Evolutionary conservation across 352 stramenopile species (phyloP), one percentile per base, ranked within the genome.

Genomic region (Plasmopara halstedii): DNA sequence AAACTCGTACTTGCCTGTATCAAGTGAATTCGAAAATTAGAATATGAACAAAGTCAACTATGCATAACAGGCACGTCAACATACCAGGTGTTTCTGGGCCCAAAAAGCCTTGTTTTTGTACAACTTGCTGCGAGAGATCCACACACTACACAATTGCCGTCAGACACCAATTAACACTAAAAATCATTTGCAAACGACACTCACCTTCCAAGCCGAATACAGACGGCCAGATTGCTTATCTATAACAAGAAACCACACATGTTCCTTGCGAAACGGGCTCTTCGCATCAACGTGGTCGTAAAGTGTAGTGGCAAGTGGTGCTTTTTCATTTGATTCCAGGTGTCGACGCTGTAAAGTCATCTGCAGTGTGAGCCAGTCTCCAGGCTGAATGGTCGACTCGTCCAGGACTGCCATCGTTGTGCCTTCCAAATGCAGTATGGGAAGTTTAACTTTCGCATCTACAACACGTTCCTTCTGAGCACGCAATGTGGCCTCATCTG

Each of bases 351-450:
- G 56, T 35, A 86, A 33, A 8, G 42, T 69, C 14, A 83, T 62
- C 44, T 81, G 58, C 25, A 86, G 46, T n/a, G 75, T 92, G 42
- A 92, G 55, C 73, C 72, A 92, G 53, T 92, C 81, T 40, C 73
- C 67, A 25, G 81, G 70, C 31, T 84, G 79, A 36, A 88, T 65
- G 47, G 75, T 85, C 2, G 50, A 35, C 52, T 92, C 78, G 38
- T 89, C 78, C 14, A 83, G 53, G 10, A 89, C 77, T 17, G 49
- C 43, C 27, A 88, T 45, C 35, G 69, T 73, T 29, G 68, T 64
- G 19, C 42, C 47, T 9, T 71, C 38, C 29, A 69, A 36, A 14
- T 62, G 47, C 23, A 69, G 50, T 15, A 65, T 53, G 14, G 73
- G 73, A 3, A 85, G 52, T 32, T 60, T 46, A 2, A 46, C 46